phyloP scores from a whole-genome alignment of 108 stramenopile genomes.

The Skeletonema grethae region DNA sequence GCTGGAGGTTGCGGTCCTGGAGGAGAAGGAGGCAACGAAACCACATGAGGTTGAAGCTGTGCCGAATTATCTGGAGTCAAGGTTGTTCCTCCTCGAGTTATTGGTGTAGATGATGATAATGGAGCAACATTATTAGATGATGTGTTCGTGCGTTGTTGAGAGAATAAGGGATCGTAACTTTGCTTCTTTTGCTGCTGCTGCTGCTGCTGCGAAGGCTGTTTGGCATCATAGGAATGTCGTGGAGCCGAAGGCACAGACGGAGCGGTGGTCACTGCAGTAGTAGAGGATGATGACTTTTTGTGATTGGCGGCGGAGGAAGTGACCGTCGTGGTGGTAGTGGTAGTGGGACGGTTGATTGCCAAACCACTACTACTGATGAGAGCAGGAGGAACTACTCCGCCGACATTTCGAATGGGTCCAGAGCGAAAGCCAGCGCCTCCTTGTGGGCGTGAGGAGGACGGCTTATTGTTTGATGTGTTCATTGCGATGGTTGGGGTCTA shows the following conservation, averaged over 20 bases:
- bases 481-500: too few relatives aligned
- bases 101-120: not conserved
- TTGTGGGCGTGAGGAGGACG: too few relatives aligned
- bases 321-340: too few relatives aligned
- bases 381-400: not conserved
- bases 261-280: not conserved
- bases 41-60: slow-evolving; percentile 24
- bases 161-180: not conserved
- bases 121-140: not conserved
- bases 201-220: too few relatives aligned
- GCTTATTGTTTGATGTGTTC: too few relatives aligned
- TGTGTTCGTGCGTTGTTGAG: not conserved
- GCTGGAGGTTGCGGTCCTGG: not conserved
- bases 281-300: not conserved
- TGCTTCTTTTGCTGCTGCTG: too few relatives aligned
- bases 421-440: not conserved
- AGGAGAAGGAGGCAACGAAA: slow-evolving; percentile 19
- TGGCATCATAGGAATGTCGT: too few relatives aligned
- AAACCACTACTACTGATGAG: not conserved
- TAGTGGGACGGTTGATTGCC: not conserved
- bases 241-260: not conserved
- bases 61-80: slow-evolving; percentile 8
- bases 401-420: not conserved
- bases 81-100: too few relatives aligned
- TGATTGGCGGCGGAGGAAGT: not conserved